A percentile compares a stretch with the other conserved stretches of the same genome.
phyloP scores from a whole-genome alignment of 441 rosid genomes.

The Gossypium schwendimanii region DNA sequence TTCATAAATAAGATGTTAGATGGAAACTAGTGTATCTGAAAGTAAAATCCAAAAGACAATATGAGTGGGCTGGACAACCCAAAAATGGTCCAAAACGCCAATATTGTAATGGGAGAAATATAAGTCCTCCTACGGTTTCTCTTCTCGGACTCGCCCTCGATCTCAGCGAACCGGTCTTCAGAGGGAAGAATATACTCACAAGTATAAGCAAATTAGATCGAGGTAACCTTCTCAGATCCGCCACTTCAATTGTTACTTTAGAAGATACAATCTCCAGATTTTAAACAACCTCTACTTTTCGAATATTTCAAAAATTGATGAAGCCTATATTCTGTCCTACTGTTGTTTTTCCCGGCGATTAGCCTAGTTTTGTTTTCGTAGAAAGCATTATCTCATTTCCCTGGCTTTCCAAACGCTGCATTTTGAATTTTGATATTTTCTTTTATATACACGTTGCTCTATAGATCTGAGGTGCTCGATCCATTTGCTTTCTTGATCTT shows the following conservation, averaged over 20 bases:
- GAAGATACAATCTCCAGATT: neutral
- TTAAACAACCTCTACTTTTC: neutral
- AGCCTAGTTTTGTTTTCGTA: neutral
- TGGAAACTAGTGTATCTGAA: neutral
- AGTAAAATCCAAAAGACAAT: neutral
- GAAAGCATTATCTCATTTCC: neutral
- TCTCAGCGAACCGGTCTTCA: neutral
- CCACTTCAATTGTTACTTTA: neutral
- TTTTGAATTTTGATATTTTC: neutral
- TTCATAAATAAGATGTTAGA: too few relatives aligned
- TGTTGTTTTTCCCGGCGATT: neutral
- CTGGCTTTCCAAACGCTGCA: neutral
- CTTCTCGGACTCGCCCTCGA: neutral
- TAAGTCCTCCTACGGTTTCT: neutral
- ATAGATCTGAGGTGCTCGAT: slow-evolving; percentile 4
- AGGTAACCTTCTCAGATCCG: slow-evolving; percentile 7
- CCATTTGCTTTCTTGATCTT: neutral
- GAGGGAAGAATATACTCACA: neutral
- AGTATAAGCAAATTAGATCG: neutral
- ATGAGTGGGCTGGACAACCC: neutral
- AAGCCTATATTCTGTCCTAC: neutral
- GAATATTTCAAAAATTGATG: neutral
- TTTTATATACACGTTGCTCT: neutral
- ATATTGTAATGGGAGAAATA: neutral
- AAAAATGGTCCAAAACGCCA: neutral